Evolutionary conservation across 306 rosid genomes (phyloP).

Genomic region (Prunus davidiana): DNA sequence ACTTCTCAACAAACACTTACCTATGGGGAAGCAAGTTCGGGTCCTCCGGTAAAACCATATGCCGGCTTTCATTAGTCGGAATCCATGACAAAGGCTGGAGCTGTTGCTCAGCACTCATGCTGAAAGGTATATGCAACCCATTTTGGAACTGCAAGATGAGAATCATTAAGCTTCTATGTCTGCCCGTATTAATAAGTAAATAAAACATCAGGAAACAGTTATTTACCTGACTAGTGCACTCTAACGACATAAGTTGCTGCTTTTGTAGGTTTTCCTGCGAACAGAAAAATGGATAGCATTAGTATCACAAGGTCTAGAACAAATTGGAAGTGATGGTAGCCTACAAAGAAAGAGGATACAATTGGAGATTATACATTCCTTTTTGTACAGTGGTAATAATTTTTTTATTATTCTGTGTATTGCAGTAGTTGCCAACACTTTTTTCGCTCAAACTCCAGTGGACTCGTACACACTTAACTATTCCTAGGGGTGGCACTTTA

Average conservation of each 20-base stretch:
- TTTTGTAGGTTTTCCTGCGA: conserved; percentile 71
- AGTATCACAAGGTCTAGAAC: neutral
- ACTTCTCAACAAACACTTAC: conserved; percentile 30
- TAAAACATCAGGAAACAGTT: neutral
- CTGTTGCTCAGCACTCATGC: conserved; percentile 67
- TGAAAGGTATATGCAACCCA: conserved; percentile 61
- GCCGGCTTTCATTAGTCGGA: conserved; percentile 44
- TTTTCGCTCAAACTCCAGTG: neutral
- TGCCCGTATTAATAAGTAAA: neutral
- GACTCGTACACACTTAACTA: neutral
- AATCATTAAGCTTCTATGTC: conserved; percentile 6
- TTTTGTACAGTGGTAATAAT: neutral
- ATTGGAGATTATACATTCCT: neutral
- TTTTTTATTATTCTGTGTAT: neutral
- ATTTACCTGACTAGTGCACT: conserved; percentile 77
- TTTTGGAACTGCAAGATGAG: conserved; percentile 65
- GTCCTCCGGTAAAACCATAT: conserved; percentile 59
- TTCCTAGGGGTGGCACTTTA: neutral
- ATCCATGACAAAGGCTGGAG: conserved; percentile 73
- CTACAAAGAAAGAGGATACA: neutral
- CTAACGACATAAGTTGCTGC: conserved; percentile 68
- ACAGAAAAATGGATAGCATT: neutral
- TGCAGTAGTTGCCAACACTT: neutral
- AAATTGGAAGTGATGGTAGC: neutral
- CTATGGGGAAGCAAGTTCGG: conserved; percentile 59